Percentiles rank a stretch among this genome's conserved stretches.
Conservation (phyloP, 805 yeast species). For the Cyberlindnera sargentensis region DNA sequence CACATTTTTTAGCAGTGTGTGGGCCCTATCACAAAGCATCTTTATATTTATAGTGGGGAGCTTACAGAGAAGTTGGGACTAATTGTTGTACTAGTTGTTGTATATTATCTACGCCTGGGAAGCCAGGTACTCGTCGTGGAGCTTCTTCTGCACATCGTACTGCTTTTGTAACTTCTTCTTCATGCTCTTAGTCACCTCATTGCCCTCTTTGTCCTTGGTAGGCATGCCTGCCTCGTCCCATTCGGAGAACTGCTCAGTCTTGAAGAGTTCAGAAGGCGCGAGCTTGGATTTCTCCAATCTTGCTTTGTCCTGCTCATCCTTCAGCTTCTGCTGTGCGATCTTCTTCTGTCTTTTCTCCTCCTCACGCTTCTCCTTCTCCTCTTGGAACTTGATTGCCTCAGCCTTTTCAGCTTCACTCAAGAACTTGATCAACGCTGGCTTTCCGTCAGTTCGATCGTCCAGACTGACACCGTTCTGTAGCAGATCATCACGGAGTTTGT, state of each 20-base stretch:
- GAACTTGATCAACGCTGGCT: constrained; percentile 78
- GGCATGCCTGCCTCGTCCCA: constrained; percentile 91
- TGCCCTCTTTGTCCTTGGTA: constrained; percentile 65
- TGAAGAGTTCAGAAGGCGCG: constrained; percentile 70
- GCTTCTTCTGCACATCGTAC: constrained; percentile 74
- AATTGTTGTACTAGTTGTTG: no score
- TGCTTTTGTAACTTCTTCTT: constrained; percentile 75
- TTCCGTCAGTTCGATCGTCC: constrained; percentile 79
- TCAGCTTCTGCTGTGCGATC: constrained; percentile 45
- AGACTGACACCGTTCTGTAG: constrained; percentile 72
- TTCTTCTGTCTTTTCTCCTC: constrained; percentile 53
- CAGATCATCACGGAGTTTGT: constrained; percentile 64
- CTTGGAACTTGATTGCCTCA: constrained; percentile 51
- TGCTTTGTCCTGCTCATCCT: constrained; percentile 59
- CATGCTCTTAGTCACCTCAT: constrained; percentile 78
- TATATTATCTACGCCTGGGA: no score
- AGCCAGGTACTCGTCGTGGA: constrained; percentile 56
- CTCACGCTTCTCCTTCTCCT: constrained; percentile 47
- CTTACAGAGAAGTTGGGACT: no score
- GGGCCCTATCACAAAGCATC: no score
- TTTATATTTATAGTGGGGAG: no score
- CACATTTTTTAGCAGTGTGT: no score
- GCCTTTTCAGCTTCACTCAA: constrained; percentile 61
- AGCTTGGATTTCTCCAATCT: constrained; percentile 59
- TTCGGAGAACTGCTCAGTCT: constrained; percentile 50